Conservation (phyloP, 768 basidiomycete species). For the Russula griseocarnosa region DNA sequence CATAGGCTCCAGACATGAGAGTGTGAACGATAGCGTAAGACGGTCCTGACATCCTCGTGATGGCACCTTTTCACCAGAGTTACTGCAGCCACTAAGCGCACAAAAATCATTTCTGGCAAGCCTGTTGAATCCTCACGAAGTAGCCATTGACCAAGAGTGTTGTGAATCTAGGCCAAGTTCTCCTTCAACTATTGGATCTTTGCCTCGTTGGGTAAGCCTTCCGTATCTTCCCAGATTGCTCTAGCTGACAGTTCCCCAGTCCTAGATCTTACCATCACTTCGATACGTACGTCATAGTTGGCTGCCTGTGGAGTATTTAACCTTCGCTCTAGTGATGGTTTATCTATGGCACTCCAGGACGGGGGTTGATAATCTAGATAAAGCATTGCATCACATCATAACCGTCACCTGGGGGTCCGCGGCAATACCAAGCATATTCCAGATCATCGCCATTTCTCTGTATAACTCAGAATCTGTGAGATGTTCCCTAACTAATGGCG, state of each 20-base stretch:
- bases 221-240: not conserved
- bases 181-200: conserved; percentile 48
- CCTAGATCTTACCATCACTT: conserved; percentile 41
- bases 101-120: conserved; percentile 25
- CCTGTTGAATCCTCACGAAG: not conserved
- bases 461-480: conserved; percentile 37
- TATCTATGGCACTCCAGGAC: conserved; percentile 42
- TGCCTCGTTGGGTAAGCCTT: conserved; percentile 39
- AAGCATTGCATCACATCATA: conserved; percentile 40
- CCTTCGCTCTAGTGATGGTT: conserved; percentile 36
- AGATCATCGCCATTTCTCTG: conserved; percentile 34
- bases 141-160: not conserved
- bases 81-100: conserved; percentile 20
- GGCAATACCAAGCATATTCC: conserved; percentile 36
- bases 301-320: not conserved
- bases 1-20: conserved; percentile 12
- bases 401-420: conserved; percentile 41
- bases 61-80: not conserved
- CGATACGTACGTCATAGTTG: conserved; percentile 36
- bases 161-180: conserved; percentile 36
- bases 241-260: conserved; percentile 31
- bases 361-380: conserved; percentile 38
- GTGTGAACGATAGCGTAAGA: conserved; percentile 25
- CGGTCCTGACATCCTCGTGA: not conserved
- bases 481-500: not conserved